Conservation (phyloP, 768 basidiomycete genomes). For the Rossbeevera mucosa region DNA sequence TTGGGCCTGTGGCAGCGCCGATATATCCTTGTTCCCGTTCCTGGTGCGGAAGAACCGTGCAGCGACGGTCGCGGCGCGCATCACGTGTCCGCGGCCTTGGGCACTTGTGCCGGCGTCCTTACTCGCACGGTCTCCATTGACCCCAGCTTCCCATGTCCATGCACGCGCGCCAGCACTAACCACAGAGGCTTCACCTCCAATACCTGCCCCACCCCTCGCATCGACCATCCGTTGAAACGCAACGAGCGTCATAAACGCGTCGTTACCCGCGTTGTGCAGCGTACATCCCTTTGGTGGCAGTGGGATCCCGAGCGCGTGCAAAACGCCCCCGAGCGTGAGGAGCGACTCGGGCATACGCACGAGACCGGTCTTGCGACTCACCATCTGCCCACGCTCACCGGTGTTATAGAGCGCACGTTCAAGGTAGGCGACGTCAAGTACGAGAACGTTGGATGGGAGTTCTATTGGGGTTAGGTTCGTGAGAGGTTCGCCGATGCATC, state of each 20-base stretch:
- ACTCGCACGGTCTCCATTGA: not conserved
- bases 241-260: constrained; percentile 66
- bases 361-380: constrained; percentile 53
- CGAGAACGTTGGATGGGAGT: constrained; percentile 67
- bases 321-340: constrained; percentile 58
- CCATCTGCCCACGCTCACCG: constrained; percentile 58
- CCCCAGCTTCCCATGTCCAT: not conserved
- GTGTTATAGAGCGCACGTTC: constrained; percentile 59
- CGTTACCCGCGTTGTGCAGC: constrained; percentile 76
- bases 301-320: constrained; percentile 50
- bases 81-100: not conserved
- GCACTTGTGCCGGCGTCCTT: not conserved
- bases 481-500: not conserved
- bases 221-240: constrained; percentile 67
- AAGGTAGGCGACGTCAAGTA: constrained; percentile 59
- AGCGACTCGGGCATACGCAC: constrained; percentile 48
- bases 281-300: constrained; percentile 25
- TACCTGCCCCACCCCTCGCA: constrained; percentile 31
- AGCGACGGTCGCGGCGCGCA: constrained; percentile 16
- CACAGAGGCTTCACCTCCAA: not conserved
- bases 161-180: not conserved
- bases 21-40: not conserved
- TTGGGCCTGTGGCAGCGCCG: not conserved
- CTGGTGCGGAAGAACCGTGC: constrained; percentile 18
- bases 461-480: constrained; percentile 37